A percentile compares a stretch with the other conserved stretches of the same genome.
Conservation (phyloP, 495 filamentous ascomycete species). For the Tuber magnatum region DNA sequence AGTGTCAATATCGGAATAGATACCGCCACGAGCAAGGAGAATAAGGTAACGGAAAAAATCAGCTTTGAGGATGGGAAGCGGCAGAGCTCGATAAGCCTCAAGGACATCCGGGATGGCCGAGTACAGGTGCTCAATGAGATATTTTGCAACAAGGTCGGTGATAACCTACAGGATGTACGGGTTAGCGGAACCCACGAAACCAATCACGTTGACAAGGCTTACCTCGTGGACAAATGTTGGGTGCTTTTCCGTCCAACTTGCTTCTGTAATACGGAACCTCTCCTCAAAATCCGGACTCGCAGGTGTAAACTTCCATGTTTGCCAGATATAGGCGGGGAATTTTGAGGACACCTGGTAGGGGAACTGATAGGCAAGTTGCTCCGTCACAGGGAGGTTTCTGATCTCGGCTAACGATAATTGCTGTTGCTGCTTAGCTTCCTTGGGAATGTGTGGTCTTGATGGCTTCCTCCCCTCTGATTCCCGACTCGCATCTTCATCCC, state of each 20-base stretch:
- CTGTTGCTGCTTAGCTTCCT: conserved; percentile 26
- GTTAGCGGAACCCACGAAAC: conserved; percentile 7
- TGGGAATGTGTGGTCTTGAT: conserved; percentile 15
- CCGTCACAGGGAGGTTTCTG: conserved; percentile 51
- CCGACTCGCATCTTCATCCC: background rate
- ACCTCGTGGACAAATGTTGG: conserved; percentile 85
- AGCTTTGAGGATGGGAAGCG: conserved; percentile 82
- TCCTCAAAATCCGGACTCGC: conserved; percentile 68
- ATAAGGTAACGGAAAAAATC: conserved; percentile 98
- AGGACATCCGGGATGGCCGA: conserved; percentile 79
- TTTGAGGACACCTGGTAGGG: conserved; percentile 79
- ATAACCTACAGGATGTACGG: conserved; percentile 52
- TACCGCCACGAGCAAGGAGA: conserved; percentile 82
- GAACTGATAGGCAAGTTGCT: conserved; percentile 86
- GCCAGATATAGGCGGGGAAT: conserved; percentile 98
- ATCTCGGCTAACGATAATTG: conserved; percentile 30
- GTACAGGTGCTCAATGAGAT: conserved; percentile 79
- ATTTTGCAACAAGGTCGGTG: conserved; percentile 74
- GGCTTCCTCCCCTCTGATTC: background rate
- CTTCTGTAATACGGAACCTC: conserved; percentile 69
- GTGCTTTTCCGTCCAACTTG: conserved; percentile 83
- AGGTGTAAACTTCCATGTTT: conserved; percentile 94
- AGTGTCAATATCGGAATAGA: conserved; percentile 97
- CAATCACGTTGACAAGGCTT: background rate
- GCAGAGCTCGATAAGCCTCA: conserved; percentile 83